Conservation (phyloP, 176 grass and related monocot species). For the Thinopyrum elongatum region DNA sequence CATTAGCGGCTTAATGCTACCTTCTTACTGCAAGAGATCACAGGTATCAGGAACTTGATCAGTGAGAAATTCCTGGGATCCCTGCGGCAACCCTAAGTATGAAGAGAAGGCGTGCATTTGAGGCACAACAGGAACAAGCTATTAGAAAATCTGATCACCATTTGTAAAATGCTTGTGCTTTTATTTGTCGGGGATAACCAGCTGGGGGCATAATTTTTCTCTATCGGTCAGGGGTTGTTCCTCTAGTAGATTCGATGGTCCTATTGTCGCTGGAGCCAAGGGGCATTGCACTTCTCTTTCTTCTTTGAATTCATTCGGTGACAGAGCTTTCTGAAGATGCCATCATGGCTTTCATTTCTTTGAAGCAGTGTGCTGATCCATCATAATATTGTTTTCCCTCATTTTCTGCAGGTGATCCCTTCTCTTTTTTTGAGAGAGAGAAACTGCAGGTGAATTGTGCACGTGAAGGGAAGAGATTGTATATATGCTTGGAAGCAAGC, state of each 20-base stretch:
- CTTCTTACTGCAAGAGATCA: conserved; percentile 12
- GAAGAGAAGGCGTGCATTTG: conserved; percentile 13
- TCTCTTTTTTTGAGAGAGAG: no score
- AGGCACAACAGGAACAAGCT: conserved; percentile 29
- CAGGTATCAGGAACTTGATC: no score
- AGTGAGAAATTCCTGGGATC: conserved; percentile 13
- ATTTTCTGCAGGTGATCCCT: no score
- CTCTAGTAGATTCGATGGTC: conserved; percentile 40
- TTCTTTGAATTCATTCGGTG: neutral
- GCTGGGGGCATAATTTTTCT: conserved; percentile 5
- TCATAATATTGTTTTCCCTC: no score
- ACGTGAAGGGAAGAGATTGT: no score
- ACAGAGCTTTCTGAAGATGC: no score
- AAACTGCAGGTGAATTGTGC: no score
- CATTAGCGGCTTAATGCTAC: conserved; percentile 13
- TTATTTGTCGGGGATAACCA: conserved; percentile 39
- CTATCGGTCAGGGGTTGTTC: conserved; percentile 30
- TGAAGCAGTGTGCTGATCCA: no score
- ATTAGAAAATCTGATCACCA: conserved; percentile 13
- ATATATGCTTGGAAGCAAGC: no score
- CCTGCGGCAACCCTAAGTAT: conserved; percentile 30
- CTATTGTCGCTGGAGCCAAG: neutral
- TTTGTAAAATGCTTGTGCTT: conserved; percentile 31
- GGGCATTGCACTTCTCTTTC: neutral
- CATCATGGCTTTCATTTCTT: no score